Conservation (phyloP, 495 filamentous ascomycete genomes). For the Cercophora sp. region DNA sequence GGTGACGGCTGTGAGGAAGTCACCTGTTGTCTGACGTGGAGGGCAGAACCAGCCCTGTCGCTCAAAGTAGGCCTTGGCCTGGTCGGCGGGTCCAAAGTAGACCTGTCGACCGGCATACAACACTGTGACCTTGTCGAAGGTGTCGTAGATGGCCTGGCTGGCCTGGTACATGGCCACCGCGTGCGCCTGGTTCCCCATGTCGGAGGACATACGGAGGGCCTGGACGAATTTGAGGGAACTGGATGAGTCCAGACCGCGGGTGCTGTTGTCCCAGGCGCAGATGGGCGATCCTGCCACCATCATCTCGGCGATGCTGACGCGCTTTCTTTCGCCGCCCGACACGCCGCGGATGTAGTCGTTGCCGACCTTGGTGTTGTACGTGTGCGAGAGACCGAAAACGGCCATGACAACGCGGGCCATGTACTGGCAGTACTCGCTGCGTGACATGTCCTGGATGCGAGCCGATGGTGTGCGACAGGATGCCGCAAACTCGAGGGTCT, state of each 20-base stretch:
- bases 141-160: constrained; percentile 62
- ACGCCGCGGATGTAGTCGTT: constrained; percentile 74
- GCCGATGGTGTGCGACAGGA: constrained; percentile 66
- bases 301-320: constrained; percentile 52
- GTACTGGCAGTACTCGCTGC: constrained; percentile 59
- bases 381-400: constrained; percentile 60
- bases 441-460: constrained; percentile 56
- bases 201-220: constrained; percentile 46
- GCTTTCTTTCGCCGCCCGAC: constrained; percentile 54
- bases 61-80: constrained; percentile 56
- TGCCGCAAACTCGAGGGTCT: constrained; percentile 62
- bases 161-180: constrained; percentile 73
- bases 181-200: constrained; percentile 48
- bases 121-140: constrained; percentile 60
- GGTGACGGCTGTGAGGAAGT: constrained; percentile 73
- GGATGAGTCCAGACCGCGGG: constrained; percentile 50
- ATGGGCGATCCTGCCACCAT: constrained; percentile 44
- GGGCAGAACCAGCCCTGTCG: constrained; percentile 61
- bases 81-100: constrained; percentile 55
- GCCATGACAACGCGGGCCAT: constrained; percentile 70
- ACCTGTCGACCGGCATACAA: constrained; percentile 64
- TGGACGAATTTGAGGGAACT: constrained; percentile 49
- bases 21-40: constrained; percentile 65
- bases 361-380: constrained; percentile 72
- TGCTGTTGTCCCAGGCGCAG: constrained; percentile 53